Evolutionary conservation across 495 filamentous ascomycete genomes (phyloP), one percentile per base, ranked within the genome.

Genomic region (Glonium stellatum): DNA sequence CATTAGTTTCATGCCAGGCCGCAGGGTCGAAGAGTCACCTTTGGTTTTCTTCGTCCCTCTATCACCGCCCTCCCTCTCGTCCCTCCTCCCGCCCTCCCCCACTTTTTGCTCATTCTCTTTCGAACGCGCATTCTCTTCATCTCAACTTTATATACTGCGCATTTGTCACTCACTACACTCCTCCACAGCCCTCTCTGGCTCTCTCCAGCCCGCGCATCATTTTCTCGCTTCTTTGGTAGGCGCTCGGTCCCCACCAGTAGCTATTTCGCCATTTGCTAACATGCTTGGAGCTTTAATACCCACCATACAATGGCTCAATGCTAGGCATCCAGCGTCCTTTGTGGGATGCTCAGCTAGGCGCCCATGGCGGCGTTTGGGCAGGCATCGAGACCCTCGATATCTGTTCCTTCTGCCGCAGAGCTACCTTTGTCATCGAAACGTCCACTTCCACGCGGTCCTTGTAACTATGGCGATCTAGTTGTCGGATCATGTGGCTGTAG

Each of bases 391-490:
- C 21, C 60, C 15, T 25, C 27, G 5, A 18, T 22, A 23, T 6
- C 21, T 23, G 9, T 51, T 41, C 27, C 55, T 39, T n/a, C 62
- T 23, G 39, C 58, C 18, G 22, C 59, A 6, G 27, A 18, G 8
- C 35, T 25, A 48, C 41, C 41, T 13, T 46, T 50, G 13, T 62
- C 59, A 18, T 47, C 60, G 34, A 59, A 27, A 44, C 54, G 56
- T 55, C 55, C 27, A 10, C 67, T 68, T 18, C 73, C 73, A 1
- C 61, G 49, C 42, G 85, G 85, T 44, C 73, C 77, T 42, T 88
- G 85, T 76, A 84, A 85, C 70, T 85, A 77, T 69, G 79, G 78
- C 55, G 81, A 85, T 64, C 66, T 80, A 51, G 75, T 71, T 22
- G 71, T 72, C 21, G 76, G 71, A 8, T 69, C 59, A 46, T 88